Percentiles rank a stretch among this genome's conserved stretches.
These are phyloP conservation scores for Zea luxurians DNA, from an alignment of 176 grass and related monocot genomes.

Conservation along the genomic window DNA sequence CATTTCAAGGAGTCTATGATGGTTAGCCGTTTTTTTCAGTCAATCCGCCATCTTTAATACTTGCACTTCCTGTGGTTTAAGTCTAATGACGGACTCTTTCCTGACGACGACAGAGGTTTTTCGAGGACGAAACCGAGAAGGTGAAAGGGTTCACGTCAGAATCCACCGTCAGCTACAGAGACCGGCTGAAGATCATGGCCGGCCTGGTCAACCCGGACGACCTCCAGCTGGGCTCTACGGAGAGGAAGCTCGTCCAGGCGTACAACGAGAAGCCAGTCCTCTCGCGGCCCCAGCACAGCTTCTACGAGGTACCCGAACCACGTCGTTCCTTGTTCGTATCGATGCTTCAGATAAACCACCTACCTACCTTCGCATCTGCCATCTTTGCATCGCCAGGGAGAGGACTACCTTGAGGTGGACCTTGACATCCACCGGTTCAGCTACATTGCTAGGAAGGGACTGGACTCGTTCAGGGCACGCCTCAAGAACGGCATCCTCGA, in stretches of 20 bases:
- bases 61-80: conserved; percentile 4
- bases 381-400: conserved; percentile 54
- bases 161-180: conserved; percentile 69
- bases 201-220: conserved; percentile 93
- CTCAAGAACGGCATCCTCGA: conserved; percentile 86
- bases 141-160: conserved; percentile 79
- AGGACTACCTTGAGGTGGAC: conserved; percentile 94
- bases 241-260: conserved; percentile 84
- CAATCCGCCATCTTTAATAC: conserved; percentile 9
- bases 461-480: conserved; percentile 87
- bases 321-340: conserved; percentile 13
- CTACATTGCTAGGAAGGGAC: conserved; percentile 87
- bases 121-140: conserved; percentile 81
- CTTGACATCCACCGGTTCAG: conserved; percentile 99
- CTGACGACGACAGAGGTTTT: conserved; percentile 56
- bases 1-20: conserved; percentile 83
- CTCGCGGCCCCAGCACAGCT: conserved; percentile 87
- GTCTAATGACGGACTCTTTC: conserved; percentile 1
- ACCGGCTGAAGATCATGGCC: conserved; percentile 90
- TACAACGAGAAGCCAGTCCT: conserved; percentile 98
- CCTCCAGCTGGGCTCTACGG: conserved; percentile 68
- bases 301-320: conserved; percentile 57
- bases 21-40: conserved; percentile 40
- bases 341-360: neutral
- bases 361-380: neutral